Conservation (phyloP, 345 rosid species). For the Salix arbutifolia region DNA sequence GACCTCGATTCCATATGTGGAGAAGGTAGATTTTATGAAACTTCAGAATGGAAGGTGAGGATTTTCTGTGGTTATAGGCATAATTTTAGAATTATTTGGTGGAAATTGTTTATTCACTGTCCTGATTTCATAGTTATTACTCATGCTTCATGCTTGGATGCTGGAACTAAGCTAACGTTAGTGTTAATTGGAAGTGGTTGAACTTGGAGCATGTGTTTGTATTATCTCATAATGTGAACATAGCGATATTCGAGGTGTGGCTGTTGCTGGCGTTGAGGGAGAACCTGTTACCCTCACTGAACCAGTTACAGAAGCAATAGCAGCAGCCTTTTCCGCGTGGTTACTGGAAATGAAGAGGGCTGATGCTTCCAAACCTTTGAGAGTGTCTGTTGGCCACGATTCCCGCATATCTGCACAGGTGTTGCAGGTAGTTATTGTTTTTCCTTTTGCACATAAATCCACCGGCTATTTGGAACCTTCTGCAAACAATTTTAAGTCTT, state of each 20-base stretch:
- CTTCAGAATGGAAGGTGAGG: constrained; percentile 96
- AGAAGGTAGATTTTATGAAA: constrained; percentile 64
- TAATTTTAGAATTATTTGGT: neutral
- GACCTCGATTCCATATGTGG: constrained; percentile 50
- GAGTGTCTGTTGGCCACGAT: constrained; percentile 88
- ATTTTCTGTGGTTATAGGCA: neutral
- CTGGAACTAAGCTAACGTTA: neutral
- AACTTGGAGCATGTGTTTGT: neutral
- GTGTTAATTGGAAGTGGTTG: neutral
- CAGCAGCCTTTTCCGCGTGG: constrained; percentile 92
- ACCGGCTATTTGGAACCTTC: neutral
- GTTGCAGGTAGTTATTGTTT: constrained; percentile 46
- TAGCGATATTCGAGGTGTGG: constrained; percentile 95
- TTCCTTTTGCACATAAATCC: neutral
- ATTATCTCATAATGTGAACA: constrained; percentile 9
- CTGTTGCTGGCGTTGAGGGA: constrained; percentile 91
- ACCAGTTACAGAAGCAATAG: constrained; percentile 86
- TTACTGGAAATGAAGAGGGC: constrained; percentile 62
- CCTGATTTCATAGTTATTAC: no score
- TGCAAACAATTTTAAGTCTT: neutral
- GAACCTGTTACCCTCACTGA: constrained; percentile 80
- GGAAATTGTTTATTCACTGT: no score
- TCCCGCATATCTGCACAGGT: constrained; percentile 83
- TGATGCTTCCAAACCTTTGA: constrained; percentile 35
- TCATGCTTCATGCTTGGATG: no score